Percentiles rank a stretch among this genome's conserved stretches.
Conservation (phyloP, 257 asterid genomes). For the Scutellaria galericulata region DNA sequence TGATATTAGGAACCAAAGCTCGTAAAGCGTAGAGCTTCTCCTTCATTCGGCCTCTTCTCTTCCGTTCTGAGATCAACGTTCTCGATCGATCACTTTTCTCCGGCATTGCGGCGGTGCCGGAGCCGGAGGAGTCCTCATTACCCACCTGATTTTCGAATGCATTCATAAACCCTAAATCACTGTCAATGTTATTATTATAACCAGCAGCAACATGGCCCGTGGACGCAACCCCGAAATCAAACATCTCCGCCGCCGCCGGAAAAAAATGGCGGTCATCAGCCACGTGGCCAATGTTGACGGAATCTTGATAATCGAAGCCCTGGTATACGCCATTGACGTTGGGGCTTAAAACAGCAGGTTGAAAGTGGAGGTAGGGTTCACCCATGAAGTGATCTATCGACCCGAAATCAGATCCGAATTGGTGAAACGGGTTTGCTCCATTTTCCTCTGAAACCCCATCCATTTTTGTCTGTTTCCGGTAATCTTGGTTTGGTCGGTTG, state of each 20-base stretch:
- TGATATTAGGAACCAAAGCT: constrained; percentile 80
- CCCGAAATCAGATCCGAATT: constrained; percentile 39
- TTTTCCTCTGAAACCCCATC: constrained; percentile 26
- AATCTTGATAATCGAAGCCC: constrained; percentile 18
- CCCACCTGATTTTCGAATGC: constrained; percentile 35
- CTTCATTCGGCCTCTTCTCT: constrained; percentile 88
- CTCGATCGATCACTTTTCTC: constrained; percentile 60
- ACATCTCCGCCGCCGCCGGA: constrained; percentile 36
- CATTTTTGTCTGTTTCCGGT: constrained; percentile 32
- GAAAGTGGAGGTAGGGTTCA: constrained; percentile 55
- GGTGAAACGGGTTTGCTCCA: constrained; percentile 23
- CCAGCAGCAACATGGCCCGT: neutral
- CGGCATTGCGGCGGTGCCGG: constrained; percentile 18
- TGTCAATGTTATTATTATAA: neutral
- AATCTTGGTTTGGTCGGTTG: neutral
- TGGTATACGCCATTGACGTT: constrained; percentile 33
- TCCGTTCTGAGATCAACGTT: constrained; percentile 70
- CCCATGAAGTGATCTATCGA: constrained; percentile 55
- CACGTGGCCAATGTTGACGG: neutral
- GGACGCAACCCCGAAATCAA: constrained; percentile 37
- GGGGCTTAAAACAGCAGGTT: constrained; percentile 51
- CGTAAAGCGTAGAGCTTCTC: constrained; percentile 82
- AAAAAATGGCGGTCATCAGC: constrained; percentile 14
- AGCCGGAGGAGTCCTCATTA: constrained; percentile 46
- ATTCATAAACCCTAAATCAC: neutral